Conservation (phyloP, 75 land plant species). For the Ceratopteris richardii region DNA sequence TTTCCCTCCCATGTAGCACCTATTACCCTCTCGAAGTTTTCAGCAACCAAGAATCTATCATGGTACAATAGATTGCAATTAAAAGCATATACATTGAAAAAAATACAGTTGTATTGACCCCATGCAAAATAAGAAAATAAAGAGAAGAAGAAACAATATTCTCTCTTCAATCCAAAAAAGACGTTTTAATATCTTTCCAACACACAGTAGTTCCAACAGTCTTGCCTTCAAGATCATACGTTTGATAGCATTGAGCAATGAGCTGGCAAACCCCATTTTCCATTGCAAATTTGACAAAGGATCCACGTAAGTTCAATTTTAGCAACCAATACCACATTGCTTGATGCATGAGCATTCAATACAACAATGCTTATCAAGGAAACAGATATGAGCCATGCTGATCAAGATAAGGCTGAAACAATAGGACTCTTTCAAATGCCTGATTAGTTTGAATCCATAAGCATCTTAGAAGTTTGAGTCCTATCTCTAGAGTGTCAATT, state of each 20-base stretch:
- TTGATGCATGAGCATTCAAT: too few relatives aligned
- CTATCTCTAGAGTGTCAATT: too few relatives aligned
- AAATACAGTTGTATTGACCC: too few relatives aligned
- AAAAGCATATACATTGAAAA: conserved; percentile 60
- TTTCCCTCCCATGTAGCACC: conserved; percentile 73
- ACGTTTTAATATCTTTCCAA: conserved; percentile 51
- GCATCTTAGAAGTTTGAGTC: too few relatives aligned
- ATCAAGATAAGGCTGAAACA: too few relatives aligned
- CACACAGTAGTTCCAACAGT: conserved; percentile 82
- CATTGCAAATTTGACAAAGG: conserved; percentile 60
- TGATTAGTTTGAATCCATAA: too few relatives aligned
- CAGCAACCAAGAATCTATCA: conserved; percentile 61
- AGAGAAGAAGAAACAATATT: too few relatives aligned
- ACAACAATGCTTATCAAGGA: too few relatives aligned
- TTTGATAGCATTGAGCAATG: conserved; percentile 48
- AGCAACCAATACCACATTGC: conserved; percentile 81
- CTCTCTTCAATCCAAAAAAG: too few relatives aligned
- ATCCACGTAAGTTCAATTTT: conserved; percentile 93
- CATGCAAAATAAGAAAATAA: too few relatives aligned
- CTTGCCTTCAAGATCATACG: conserved; percentile 85
- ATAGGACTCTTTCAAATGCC: too few relatives aligned
- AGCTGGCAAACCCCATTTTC: conserved; percentile 89
- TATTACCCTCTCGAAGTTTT: conserved; percentile 52
- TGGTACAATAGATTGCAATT: conserved; percentile 82
- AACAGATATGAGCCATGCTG: too few relatives aligned